Conservation (phyloP, 306 rosid species). For the Vigna unguiculata region DNA sequence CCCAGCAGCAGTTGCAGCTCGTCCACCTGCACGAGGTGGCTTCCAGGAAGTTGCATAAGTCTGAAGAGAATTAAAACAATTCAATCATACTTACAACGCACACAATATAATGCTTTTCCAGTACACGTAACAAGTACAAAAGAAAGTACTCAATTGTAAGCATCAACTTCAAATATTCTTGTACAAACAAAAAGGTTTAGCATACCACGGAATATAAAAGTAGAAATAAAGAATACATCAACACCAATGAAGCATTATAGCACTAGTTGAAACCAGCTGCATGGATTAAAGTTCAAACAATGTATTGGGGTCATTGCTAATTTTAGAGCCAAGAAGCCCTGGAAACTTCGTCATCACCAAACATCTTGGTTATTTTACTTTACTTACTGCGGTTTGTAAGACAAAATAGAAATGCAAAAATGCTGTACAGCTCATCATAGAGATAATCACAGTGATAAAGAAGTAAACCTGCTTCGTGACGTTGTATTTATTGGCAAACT, state of each 20-base stretch:
- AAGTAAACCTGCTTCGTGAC: constrained; percentile 71
- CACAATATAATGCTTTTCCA: not conserved
- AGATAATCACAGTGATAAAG: not conserved
- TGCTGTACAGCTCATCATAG: not conserved
- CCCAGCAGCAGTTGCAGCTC: constrained; percentile 60
- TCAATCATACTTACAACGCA: constrained; percentile 11
- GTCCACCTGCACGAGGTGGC: constrained; percentile 64
- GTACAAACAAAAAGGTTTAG: constrained; percentile 13
- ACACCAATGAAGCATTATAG: constrained; percentile 28
- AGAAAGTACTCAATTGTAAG: constrained; percentile 11
- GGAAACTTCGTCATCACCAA: constrained; percentile 3
- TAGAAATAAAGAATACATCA: constrained; percentile 32
- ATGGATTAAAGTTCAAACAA: constrained; percentile 20
- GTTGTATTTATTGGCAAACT: constrained; percentile 46
- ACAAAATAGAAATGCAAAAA: constrained; percentile 10
- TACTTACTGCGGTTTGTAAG: constrained; percentile 1
- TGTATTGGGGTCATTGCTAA: not conserved
- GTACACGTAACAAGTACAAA: constrained; percentile 6
- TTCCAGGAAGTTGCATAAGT: constrained; percentile 76
- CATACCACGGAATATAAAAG: constrained; percentile 26
- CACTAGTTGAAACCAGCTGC: not conserved
- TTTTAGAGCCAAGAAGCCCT: not conserved
- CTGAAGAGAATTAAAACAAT: constrained; percentile 56
- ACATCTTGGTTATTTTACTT: not conserved
- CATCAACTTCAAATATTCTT: constrained; percentile 17